phyloP scores from a whole-genome alignment of 2,329 filamentous ascomycete genomes.

The Microcyclosporella mali region DNA sequence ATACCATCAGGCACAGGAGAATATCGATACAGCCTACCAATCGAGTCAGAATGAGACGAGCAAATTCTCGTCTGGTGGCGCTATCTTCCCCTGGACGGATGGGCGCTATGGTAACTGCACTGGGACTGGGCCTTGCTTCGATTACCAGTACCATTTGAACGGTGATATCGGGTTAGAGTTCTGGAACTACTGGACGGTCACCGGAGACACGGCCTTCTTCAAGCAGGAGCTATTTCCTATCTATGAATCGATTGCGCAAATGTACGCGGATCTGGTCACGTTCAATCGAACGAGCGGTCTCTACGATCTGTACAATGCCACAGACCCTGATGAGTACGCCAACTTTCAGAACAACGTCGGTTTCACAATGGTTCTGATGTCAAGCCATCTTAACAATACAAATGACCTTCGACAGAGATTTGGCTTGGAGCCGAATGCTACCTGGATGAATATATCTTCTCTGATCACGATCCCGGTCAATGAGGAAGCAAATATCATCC shows the following conservation, averaged over 20 bases:
- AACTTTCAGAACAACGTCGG: constrained; percentile 61
- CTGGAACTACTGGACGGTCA: constrained; percentile 55
- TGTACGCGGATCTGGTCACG: constrained; percentile 55
- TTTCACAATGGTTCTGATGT: constrained; percentile 60
- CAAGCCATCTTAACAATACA: constrained; percentile 49
- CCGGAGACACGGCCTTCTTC: constrained; percentile 54
- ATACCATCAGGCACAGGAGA: constrained; percentile 54
- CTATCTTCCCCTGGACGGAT: constrained; percentile 63
- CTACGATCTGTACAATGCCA: constrained; percentile 55
- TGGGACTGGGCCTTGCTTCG: constrained; percentile 54
- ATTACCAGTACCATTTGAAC: constrained; percentile 68
- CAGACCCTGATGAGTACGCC: constrained; percentile 67
- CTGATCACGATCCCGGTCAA: constrained; percentile 53
- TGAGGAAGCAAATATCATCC: constrained; percentile 51
- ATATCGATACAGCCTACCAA: constrained; percentile 50
- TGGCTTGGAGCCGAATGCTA: constrained; percentile 50
- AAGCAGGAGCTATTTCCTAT: constrained; percentile 54
- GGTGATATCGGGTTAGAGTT: constrained; percentile 61
- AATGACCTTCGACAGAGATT: constrained; percentile 54
- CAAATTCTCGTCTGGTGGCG: constrained; percentile 52
- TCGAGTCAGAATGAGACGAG: constrained; percentile 56
- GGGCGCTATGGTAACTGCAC: constrained; percentile 65
- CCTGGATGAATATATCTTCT: constrained; percentile 51
- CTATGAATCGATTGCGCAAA: constrained; percentile 56
- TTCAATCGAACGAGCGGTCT: constrained; percentile 52